phyloP scores from a whole-genome alignment of 495 filamentous ascomycete species.

The Gamarada debralockiae region DNA sequence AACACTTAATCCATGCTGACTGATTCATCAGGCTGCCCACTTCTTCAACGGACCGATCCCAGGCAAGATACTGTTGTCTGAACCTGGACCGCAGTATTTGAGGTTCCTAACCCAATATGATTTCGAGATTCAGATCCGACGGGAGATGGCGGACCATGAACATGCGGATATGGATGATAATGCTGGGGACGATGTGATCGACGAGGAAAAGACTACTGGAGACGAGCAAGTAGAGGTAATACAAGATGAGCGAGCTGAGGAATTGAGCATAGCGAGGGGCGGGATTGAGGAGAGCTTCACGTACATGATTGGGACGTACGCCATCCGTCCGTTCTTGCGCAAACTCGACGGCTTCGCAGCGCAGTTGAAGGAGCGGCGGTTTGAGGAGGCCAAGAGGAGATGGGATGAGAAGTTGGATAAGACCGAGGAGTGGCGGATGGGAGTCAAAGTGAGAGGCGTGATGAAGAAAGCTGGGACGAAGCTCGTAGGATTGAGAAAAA shows the following conservation, averaged over 20 bases:
- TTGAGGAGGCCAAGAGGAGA: no score
- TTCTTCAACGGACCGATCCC: no score
- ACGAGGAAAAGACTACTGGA: background rate
- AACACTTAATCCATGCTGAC: no score
- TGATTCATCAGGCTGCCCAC: no score
- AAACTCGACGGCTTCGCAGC: background rate
- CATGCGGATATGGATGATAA: background rate
- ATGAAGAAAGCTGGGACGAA: no score
- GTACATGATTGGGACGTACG: background rate
- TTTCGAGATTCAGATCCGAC: background rate
- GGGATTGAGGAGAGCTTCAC: background rate
- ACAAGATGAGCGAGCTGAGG: no score
- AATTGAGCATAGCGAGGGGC: background rate
- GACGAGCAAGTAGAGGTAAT: no score
- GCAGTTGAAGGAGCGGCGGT: no score
- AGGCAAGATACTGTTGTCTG: background rate
- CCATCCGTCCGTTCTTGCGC: background rate
- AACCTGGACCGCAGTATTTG: background rate
- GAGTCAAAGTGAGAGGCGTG: no score
- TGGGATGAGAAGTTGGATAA: no score
- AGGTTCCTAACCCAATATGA: background rate
- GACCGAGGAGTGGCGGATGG: no score
- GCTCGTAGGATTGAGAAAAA: no score
- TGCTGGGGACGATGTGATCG: background rate
- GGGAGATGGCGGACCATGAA: background rate